These are phyloP conservation scores for Naganishia sp. DNA, from an alignment of 1,284 basidiomycete genomes.

Conservation along the genomic window DNA sequence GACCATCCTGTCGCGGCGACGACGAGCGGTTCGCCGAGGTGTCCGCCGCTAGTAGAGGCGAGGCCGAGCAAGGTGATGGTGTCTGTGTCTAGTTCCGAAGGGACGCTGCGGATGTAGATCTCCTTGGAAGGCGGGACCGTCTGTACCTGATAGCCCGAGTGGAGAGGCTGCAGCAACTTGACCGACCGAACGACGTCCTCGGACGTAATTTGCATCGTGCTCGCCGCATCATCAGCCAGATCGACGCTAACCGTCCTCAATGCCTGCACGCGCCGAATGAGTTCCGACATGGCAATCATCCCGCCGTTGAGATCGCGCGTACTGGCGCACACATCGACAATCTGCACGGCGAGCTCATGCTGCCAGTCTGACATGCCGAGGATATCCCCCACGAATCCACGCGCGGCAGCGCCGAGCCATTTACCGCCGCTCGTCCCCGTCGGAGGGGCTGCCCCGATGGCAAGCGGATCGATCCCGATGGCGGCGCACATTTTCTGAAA, in stretches of 20 bases:
- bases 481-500: constrained; percentile 96
- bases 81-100: constrained; percentile 74
- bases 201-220: constrained; percentile 60
- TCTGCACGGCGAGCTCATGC: constrained; percentile 92
- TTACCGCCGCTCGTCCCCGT: constrained; percentile 37
- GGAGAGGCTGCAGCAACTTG: constrained; percentile 80
- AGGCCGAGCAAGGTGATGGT: constrained; percentile 73
- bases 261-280: constrained; percentile 73
- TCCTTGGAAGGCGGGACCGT: constrained; percentile 58
- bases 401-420: constrained; percentile 57
- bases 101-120: constrained; percentile 46
- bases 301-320: constrained; percentile 88
- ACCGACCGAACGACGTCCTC: constrained; percentile 85
- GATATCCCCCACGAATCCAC: constrained; percentile 79
- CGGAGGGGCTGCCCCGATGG: constrained; percentile 56
- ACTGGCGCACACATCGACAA: constrained; percentile 92
- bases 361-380: constrained; percentile 89
- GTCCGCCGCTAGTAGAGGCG: constrained; percentile 53
- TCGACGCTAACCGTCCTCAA: constrained; percentile 58
- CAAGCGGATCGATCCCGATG: constrained; percentile 92
- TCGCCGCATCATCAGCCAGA: constrained; percentile 34
- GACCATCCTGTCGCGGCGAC: constrained; percentile 71
- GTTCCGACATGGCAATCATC: constrained; percentile 81
- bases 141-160: constrained; percentile 84
- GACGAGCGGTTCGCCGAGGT: constrained; percentile 62